Base-by-base conservation (phyloP, 352 stramenopile species). In the Phytophthora foliorum region DNA sequence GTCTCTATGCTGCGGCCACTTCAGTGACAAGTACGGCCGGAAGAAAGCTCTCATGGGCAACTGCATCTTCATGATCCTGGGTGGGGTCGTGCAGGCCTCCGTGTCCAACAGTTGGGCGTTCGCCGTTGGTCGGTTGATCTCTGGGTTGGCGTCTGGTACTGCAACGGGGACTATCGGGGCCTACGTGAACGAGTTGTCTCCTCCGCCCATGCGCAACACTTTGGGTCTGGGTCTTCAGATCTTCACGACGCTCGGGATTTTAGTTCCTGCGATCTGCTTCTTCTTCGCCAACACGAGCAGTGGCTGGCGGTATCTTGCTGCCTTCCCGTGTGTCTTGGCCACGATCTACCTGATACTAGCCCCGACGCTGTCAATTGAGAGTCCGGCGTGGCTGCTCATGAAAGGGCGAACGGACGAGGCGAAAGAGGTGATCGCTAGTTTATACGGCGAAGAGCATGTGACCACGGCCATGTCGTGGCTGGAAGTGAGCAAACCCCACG, bases 161-260 rank as follows among this genome's bases (percentile, higher is more conserved):
- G 46, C 57, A 32, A 65, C 57, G 10, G 46, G 45, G 9, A 57
- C 57, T 3, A 57, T 65, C 34, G 57, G 57, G 7, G 44, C 32
- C 31, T 80, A 78, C 50, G 80, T 87, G 57, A 84, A 79, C 55
- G 78, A 61, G 39, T 14, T 80, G 63, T 67, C n/a, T n/a, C n/a
- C n/a, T n/a, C 72, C 69, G 0, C 63, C 73, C 36, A 68, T 84
- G 53, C 74, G 77, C 38, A 78, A 74, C 67, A 65, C 61, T 2
- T 59, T 84, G 24, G 76, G 73, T 34, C 55, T 72, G 3, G 69
- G 75, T 5, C 67, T 86, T 25, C 80, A 89, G 52, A 75, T 84
- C 31, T 78, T 72, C 9, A 72, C 86, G 39, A 76, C 67, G 0
- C 60, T 84, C 29, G 75, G 78, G 17, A 80, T 86, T 63, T 50